A percentile compares a stretch with the other conserved stretches of the same genome.
These are phyloP conservation scores for Quercus tomentella DNA, from an alignment of 331 rosid species.

Conservation along the genomic window DNA sequence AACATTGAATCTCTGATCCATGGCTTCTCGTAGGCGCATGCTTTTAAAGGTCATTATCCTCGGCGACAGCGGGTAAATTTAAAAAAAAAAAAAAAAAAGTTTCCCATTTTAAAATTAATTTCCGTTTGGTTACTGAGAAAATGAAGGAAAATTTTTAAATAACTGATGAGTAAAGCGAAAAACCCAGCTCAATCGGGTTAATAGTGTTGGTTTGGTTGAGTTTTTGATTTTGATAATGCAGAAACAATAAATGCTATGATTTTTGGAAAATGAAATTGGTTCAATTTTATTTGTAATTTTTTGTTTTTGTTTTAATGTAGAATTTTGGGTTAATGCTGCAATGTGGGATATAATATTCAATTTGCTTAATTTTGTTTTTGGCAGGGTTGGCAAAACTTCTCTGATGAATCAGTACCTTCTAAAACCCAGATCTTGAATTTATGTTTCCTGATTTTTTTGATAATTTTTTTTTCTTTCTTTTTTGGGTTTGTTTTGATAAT, in stretches of 20 bases:
- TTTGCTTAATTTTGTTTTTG: conserved; percentile 18
- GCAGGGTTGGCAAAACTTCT: conserved; percentile 99
- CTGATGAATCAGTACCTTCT: conserved; percentile 85
- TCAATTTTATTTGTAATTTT: neutral
- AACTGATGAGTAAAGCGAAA: neutral
- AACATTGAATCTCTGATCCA: conserved; percentile 23
- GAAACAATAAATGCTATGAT: neutral
- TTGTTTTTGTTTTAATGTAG: neutral
- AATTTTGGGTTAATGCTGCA: neutral
- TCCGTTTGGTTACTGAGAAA: conserved; percentile 10
- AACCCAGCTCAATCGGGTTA: neutral
- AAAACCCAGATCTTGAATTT: conserved; percentile 23
- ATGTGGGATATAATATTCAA: neutral
- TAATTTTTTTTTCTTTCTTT: neutral
- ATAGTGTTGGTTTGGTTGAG: neutral
- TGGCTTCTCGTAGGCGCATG: conserved; percentile 99
- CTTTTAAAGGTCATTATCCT: conserved; percentile 95
- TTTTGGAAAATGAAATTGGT: neutral
- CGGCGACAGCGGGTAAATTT: conserved; percentile 92
- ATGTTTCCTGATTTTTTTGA: neutral
- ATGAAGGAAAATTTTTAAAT: neutral
- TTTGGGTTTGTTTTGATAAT: neutral
- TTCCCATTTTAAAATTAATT: neutral
- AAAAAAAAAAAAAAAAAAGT: neutral
- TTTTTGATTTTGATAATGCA: neutral